phyloP scores from a whole-genome alignment of 78 protist species.

The Dictyostelium purpureum region DNA sequence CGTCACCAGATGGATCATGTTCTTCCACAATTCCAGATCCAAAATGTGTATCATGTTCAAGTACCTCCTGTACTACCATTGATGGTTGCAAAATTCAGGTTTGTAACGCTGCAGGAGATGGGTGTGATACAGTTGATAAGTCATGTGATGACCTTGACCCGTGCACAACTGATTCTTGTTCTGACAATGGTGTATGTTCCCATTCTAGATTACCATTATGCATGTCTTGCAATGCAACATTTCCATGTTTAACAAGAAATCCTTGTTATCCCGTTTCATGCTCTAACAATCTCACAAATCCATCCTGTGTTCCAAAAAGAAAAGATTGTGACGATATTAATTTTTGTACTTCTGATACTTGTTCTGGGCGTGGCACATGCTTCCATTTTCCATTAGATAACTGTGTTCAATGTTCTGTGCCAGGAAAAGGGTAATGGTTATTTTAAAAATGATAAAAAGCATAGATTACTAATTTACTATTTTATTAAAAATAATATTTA shows the following conservation, averaged over 20 bases:
- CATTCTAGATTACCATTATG: neutral
- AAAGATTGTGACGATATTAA: neutral
- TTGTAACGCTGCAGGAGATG: neutral
- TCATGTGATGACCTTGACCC: neutral
- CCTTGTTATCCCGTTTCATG: neutral
- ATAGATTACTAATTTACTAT: no score
- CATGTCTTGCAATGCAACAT: neutral
- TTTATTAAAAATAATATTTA: no score
- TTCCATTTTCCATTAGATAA: no score
- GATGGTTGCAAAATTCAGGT: neutral
- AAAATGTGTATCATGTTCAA: neutral
- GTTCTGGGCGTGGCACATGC: neutral
- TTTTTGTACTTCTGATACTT: neutral
- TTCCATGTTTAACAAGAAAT: neutral
- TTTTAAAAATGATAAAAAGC: neutral
- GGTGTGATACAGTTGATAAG: neutral
- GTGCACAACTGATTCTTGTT: neutral
- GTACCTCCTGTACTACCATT: neutral
- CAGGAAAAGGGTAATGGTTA: neutral
- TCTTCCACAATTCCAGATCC: neutral
- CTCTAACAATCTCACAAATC: neutral
- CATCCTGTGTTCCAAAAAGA: neutral
- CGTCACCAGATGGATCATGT: neutral
- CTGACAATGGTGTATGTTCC: neutral
- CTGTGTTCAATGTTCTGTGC: neutral